A percentile compares a stretch with the other conserved stretches of the same genome.
phyloP scores from a whole-genome alignment of 306 rosid genomes.

The Pterocarpus santalinus region DNA sequence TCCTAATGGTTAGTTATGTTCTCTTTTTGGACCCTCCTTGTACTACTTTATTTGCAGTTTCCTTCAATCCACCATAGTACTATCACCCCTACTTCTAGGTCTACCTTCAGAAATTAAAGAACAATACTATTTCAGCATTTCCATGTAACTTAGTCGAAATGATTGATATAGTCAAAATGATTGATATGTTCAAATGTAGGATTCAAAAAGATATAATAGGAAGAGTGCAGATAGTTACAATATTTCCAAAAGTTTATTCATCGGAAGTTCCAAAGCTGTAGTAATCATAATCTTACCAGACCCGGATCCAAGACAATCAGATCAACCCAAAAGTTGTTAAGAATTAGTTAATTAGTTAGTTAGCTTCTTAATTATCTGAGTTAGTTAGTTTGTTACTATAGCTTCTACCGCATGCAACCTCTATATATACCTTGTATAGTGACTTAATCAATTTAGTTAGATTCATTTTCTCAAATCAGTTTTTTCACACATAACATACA shows the following conservation, averaged over 20 bases:
- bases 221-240: neutral
- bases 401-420: no score
- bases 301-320: no score
- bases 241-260: neutral
- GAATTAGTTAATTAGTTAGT: no score
- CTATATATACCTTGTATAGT: no score
- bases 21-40: neutral
- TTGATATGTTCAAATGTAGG: neutral
- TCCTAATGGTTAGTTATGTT: slow-evolving; percentile 82
- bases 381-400: no score
- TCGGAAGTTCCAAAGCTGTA: slow-evolving; percentile 28
- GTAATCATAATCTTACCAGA: no score
- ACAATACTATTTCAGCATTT: neutral
- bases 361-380: no score
- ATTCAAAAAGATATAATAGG: neutral
- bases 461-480: no score
- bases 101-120: neutral
- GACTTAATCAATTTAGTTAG: no score
- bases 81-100: neutral
- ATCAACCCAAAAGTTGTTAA: no score
- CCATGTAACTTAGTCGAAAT: slow-evolving; percentile 24
- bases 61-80: neutral
- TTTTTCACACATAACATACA: neutral
- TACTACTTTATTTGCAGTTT: neutral
- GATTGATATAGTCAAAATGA: slow-evolving; percentile 33